Evolutionary conservation across 2,329 filamentous ascomycete species (phyloP), one percentile per base, ranked within the genome.

Genomic region (Lasiodiplodia sp.): DNA sequence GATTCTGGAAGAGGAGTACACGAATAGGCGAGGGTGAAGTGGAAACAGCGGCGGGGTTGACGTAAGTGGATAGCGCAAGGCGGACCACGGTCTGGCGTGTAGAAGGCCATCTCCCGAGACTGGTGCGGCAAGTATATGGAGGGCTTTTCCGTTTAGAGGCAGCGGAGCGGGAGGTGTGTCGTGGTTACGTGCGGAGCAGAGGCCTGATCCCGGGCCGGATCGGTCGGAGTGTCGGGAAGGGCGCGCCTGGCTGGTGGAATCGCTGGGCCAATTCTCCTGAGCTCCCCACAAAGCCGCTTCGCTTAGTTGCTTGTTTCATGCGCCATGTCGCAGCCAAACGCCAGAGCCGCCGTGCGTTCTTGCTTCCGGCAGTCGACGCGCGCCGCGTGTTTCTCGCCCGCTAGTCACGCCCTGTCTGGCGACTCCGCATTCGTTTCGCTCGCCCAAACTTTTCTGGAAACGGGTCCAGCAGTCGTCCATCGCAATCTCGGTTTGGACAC

Each of bases 301-400:
- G 60, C 60, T 52, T 64, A 52, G 23, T 12, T 52, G 60, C 60
- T 64, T 52, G 60, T 64, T 64, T 64, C 60, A 64, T 31, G n/a
- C 23, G 53, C 31, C 53, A 37, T 57, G 53, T 57, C 31, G 53
- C 53, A 57, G 11, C 31, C 51, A 53, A 53, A 53, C 31, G 53
- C 53, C n/a, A 31, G 12, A 31, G 28, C 25, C 56, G 34, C 37
- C 12, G 23, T 51, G 38, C 23, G 40, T 18, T 2, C 21, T 23
- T 25, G 16, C 44, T 8, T 28, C 38, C 57, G 38, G 21, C n/a
- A 28, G 14, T 21, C 14, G 34, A 37, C 34, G 55, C 55, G 25
- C 56, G 56, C 58, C 44, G 60, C 60, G 60, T 64, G 60, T 52
- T 64, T 52, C 44, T 64, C 60, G 44, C 7, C 44, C 3, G 28